A percentile compares a stretch with the other conserved stretches of the same genome.
phyloP scores from a whole-genome alignment of 2,329 filamentous ascomycete species.

The Acephala macrosclerotiorum region DNA sequence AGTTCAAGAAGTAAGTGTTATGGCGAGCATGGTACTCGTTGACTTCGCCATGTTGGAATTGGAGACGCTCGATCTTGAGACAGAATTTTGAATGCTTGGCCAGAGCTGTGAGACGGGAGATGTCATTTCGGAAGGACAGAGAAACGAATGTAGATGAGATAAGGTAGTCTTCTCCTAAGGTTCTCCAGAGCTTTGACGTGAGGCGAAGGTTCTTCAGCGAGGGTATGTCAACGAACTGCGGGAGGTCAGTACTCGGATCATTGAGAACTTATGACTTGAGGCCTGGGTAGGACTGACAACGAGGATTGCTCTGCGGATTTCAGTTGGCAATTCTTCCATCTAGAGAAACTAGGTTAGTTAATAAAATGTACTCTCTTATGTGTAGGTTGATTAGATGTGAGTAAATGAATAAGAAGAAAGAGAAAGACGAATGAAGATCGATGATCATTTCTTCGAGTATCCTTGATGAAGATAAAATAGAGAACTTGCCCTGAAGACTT shows the following conservation, averaged over 20 bases:
- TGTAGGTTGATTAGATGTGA: background rate
- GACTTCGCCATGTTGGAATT: slow-evolving; percentile 39
- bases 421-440: background rate
- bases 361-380: background rate
- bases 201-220: slow-evolving; percentile 34
- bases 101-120: slow-evolving; percentile 33
- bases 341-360: background rate
- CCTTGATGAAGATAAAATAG: background rate
- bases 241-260: background rate
- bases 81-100: slow-evolving; percentile 37
- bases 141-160: slow-evolving; percentile 31
- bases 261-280: background rate
- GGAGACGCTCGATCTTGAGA: slow-evolving; percentile 29
- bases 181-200: slow-evolving; percentile 34
- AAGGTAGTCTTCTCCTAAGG: slow-evolving; percentile 38
- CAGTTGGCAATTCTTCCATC: slow-evolving; percentile 38
- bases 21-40: slow-evolving; percentile 42
- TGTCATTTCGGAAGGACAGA: slow-evolving; percentile 35
- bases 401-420: background rate
- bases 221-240: slow-evolving; percentile 13
- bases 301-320: slow-evolving; percentile 27
- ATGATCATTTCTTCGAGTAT: background rate
- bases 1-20: slow-evolving; percentile 41
- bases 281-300: background rate
- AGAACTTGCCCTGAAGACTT: background rate